Base-by-base conservation (phyloP, 83 land plant species). In the Larix sibirica region DNA sequence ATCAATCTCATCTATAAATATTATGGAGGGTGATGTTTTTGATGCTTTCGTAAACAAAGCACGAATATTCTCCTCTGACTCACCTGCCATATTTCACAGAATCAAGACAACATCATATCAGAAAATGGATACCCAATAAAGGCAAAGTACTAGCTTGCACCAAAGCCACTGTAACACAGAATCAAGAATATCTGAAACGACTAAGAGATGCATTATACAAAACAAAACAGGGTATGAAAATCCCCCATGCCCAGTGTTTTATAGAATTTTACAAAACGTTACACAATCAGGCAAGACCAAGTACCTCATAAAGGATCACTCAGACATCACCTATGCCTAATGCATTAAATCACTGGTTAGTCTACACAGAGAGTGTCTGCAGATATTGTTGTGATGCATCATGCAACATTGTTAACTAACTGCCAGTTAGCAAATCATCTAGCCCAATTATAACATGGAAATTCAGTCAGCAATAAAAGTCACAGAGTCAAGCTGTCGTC, bases 1-100 rank as follows among this genome's bases (percentile, higher is more conserved):
- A 89, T 98, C 99, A 85, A 98, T 96, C 83, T 98, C 99, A 84
- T 97, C 98, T 77, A 96, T 96, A 77, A 96, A 96, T 33, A 97
- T 90, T 75, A 97, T 97, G 56, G 94, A 92, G 31, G 99, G 99
- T 36, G 99, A 94, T 31, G 95, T 89, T 74, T 90, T 90, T 38
- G 81, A 81, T 50, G 98, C 99, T 75, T 97, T 97, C 0, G 90
- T 82, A 86, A 97, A 97, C 59, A 97, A 89, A n/a, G 85, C 86
- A 14, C 99, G 85, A 8, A 97, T 93, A 81, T 94, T 96, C 50
- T 94, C 99, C 84, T 97, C 99, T 21, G 99, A 97, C 64, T 89
- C 98, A 83, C 98, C 99, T 96, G 86, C 76, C 58, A 81, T 1
- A 36, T 62, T 80, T 42, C 59, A 54, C 59, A 54, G 16, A 54